Conservation (phyloP, 2,329 filamentous ascomycete species). For the Cladosporium cucumerinum region DNA sequence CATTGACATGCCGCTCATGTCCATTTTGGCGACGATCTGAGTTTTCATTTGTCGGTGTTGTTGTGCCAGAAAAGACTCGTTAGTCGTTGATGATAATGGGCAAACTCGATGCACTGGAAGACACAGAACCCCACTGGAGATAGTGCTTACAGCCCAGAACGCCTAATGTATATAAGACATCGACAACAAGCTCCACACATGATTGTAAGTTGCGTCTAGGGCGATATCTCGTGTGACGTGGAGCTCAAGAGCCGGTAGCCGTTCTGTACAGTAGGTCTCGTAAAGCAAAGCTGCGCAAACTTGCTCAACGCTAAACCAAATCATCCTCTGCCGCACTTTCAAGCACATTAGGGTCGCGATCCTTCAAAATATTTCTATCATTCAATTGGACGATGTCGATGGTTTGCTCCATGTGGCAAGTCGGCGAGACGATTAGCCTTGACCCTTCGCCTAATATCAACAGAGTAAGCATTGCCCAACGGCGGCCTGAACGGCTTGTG, state of each 20-base stretch:
- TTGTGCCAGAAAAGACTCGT: background rate
- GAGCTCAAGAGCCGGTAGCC: background rate
- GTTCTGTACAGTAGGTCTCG: no score
- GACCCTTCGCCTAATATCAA: background rate
- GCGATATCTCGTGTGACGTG: background rate
- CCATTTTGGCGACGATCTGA: slow-evolving; percentile 13
- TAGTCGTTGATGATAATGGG: background rate
- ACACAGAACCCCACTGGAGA: background rate
- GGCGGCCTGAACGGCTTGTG: background rate
- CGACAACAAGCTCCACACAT: background rate
- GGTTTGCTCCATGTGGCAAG: background rate
- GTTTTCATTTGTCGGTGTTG: background rate
- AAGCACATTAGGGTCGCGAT: background rate
- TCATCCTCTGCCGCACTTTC: background rate
- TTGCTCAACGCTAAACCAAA: slow-evolving; percentile 3
- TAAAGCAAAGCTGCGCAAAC: background rate
- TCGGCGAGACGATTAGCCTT: background rate
- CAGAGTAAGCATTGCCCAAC: background rate
- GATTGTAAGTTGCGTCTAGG: background rate
- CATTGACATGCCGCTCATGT: slow-evolving; percentile 15
- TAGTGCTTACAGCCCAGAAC: background rate
- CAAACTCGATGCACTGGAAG: background rate
- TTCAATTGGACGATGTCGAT: background rate
- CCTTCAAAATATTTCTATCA: background rate
- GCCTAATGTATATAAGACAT: background rate